Base-by-base conservation (phyloP, 495 filamentous ascomycete genomes). In the Xylaria acuta region DNA sequence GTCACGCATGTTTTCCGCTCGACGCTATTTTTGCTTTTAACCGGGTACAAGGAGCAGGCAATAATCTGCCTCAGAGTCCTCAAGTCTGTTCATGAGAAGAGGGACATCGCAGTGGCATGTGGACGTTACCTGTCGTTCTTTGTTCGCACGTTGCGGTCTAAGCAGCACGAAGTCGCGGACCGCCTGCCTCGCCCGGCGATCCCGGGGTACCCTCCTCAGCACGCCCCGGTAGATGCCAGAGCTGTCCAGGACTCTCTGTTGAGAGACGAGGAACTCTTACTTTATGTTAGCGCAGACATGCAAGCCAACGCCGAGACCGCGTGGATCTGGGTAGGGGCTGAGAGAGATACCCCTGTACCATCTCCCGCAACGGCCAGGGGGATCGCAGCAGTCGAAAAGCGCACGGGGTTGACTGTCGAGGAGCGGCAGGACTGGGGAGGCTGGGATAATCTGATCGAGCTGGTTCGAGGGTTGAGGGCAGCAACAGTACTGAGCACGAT, bases 1-100 rank as follows among this genome's bases (percentile, higher is more conserved):
- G 92, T 94, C 73, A 91, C 91, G 4, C 97, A 99, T 77, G 85
- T 97, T 66, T 98, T 95, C 91, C 93, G 97, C 40, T 97, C 93
- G 76, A 88, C 91, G 9, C 85, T 99, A 1, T 89, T 98, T 72
- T 84, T 97, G 12, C 87, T 93, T 27, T 90, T 95, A 68, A 89
- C 89, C 0, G 87, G 90, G 59, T 89, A 92, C 58, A 95, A 90
- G 78, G 87, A 89, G 6, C 84, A 89, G 0, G 95, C 96, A 1
- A 76, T 92, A 8, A 86, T 86, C 5, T 97, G 94, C 75, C 86
- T 95, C 14, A 89, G 92, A 54, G 89, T 90, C 20, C 90, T 90
- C 30, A 86, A 90, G 9, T 84, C 88, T 27, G 89, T 98, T 63
- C 90, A 90, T 25, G 86, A 91, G 53, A 83, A 88, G 36, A 89